A percentile compares a stretch with the other conserved stretches of the same genome.
Evolutionary conservation across 2,329 filamentous ascomycete species (phyloP).

Genomic region (Penicillium sp.): DNA sequence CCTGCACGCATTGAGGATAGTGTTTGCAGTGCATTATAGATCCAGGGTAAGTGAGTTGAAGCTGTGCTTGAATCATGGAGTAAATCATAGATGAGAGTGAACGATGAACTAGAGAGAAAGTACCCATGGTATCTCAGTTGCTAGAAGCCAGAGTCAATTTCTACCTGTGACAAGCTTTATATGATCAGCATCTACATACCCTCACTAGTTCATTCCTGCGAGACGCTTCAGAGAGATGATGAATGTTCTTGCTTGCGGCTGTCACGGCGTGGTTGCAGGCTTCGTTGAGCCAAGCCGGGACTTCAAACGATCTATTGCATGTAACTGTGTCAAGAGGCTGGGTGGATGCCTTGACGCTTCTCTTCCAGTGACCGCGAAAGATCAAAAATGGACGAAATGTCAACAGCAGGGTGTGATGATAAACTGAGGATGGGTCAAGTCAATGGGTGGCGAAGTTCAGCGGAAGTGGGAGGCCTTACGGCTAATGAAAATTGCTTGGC

Average conservation of each 20-base stretch:
- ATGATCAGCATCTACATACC: slow-evolving; percentile 21
- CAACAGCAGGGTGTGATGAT: slow-evolving; percentile 40
- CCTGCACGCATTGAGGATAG: slow-evolving; percentile 33
- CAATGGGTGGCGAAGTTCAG: not conserved
- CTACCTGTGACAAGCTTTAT: not conserved
- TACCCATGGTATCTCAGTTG: slow-evolving; percentile 43
- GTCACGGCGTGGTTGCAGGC: slow-evolving; percentile 41
- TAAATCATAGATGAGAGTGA: slow-evolving; percentile 41
- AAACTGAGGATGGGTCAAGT: slow-evolving; percentile 29
- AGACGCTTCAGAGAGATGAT: slow-evolving; percentile 38
- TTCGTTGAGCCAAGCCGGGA: slow-evolving; percentile 39
- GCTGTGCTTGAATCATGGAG: slow-evolving; percentile 36
- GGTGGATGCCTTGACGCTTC: slow-evolving; percentile 22
- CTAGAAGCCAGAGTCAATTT: slow-evolving; percentile 18
- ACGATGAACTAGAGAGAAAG: slow-evolving; percentile 40
- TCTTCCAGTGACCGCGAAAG: slow-evolving; percentile 39
- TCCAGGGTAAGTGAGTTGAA: slow-evolving; percentile 39
- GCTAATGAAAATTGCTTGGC: slow-evolving; percentile 38
- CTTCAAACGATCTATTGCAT: slow-evolving; percentile 19
- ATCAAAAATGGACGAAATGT: slow-evolving; percentile 44
- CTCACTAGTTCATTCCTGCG: slow-evolving; percentile 37
- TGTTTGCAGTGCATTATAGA: slow-evolving; percentile 34
- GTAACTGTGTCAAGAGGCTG: slow-evolving; percentile 2
- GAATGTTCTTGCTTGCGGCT: slow-evolving; percentile 39
- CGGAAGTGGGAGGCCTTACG: slow-evolving; percentile 23